Percentiles rank a stretch among this genome's conserved stretches.
These are phyloP conservation scores for Tolypocladium amazonense DNA, from an alignment of 2,329 filamentous ascomycete species.

Conservation along the genomic window DNA sequence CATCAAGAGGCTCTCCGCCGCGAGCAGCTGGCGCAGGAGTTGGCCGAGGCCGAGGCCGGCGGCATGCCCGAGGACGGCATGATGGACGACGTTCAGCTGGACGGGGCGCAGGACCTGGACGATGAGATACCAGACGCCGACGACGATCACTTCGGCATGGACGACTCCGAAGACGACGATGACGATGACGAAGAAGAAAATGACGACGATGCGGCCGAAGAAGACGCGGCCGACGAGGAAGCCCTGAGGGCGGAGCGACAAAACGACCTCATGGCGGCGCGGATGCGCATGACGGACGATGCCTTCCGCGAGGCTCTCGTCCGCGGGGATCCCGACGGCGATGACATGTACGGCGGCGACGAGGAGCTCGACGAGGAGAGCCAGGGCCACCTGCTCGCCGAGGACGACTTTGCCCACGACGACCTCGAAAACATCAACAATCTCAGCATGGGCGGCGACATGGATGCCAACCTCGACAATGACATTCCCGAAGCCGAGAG, in stretches of 20 bases:
- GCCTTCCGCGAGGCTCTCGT: conserved; percentile 49
- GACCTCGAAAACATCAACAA: conserved; percentile 18
- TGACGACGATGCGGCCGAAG: conserved; percentile 28
- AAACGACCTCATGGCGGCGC: conserved; percentile 36
- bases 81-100: conserved; percentile 46
- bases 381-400: conserved; percentile 49
- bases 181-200: conserved; percentile 29
- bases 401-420: conserved; percentile 43
- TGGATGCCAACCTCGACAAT: conserved; percentile 61
- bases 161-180: conserved; percentile 29
- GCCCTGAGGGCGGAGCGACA: conserved; percentile 31
- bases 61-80: conserved; percentile 29
- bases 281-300: conserved; percentile 47
- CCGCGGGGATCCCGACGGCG: conserved; percentile 35
- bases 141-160: conserved; percentile 40
- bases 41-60: conserved; percentile 53
- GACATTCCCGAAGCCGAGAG: conserved; percentile 57
- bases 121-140: conserved; percentile 62
- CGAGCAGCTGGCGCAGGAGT: conserved; percentile 61
- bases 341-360: conserved; percentile 41
- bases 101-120: conserved; percentile 52
- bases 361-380: conserved; percentile 45
- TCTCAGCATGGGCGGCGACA: conserved; percentile 26
- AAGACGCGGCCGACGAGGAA: conserved; percentile 29
- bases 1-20: conserved; percentile 63